Base-by-base conservation (phyloP, 768 basidiomycete species). In the Myochromella boudieri region DNA sequence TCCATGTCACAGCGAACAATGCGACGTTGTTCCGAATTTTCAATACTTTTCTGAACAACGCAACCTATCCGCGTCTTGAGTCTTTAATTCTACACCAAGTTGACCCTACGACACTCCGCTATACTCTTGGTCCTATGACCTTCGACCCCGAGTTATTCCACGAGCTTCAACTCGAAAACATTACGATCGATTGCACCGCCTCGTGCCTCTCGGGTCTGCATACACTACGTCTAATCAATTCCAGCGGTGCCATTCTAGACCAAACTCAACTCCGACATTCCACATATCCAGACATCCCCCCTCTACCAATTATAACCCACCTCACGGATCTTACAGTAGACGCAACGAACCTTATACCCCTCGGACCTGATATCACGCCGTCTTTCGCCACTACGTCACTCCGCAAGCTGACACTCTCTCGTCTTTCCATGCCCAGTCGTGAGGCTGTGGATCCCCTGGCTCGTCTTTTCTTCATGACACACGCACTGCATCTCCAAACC, bases 221-320 rank as follows among this genome's bases (percentile, higher is more conserved):
- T 8, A 22, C 8, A 6, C n/a, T 49, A 0, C 22, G 27, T 17
- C 44, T 49, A 6, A 18, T 43, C 32, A 42, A 46, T 31, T 42
- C 40, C 9, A 25, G 46, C 24, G 44, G 47, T 7, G 29, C 48
- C n/a, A 22, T 53, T n/a, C 32, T 53, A 12, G 47, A 53, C 27
- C 52, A 53, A n/a, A 42, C 27, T 7, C 34, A 42, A 25, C 33
- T 53, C 6, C 18, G 15, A 9, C 52, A 53, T 26, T 28, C 47
- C 36, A 46, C 47, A 1, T 53, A 53, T 18, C 52, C 52, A 1
- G 21, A 27, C 33, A 53, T 53, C 10, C 52, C 52, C 1, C 3
- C n/a, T 8, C 21, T 28, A 14, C 52, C 52, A 1, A 32, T 39
- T 12, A 45, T 49, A 48, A 36, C 21, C 29, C 33, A 37, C 1